Base-by-base conservation (phyloP, 2,329 filamentous ascomycete species). In the Elsinoe perseae region DNA sequence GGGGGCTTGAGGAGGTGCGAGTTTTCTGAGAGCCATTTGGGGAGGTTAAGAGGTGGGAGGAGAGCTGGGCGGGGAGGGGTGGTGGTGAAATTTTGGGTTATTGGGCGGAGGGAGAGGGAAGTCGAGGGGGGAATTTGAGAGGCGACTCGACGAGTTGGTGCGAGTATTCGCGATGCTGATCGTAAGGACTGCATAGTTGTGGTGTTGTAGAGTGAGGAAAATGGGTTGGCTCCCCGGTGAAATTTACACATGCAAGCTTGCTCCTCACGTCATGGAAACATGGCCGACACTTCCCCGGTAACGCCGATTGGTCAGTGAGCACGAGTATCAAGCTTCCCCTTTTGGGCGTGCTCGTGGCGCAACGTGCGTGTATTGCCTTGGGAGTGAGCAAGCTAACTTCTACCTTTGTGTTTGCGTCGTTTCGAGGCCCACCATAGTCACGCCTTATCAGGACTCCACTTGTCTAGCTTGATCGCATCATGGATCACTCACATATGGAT, bases 1-100 rank as follows among this genome's bases (percentile, higher is more conserved):
- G 93, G 93, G 0, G 93, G 93, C 70, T 95, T 83, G 57, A 96
- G 82, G 60, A 97, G 84, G 69, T 97, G 91, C 0, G 87, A 86
- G 73, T 97, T 97, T 69, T 91, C 82, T 66, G 89, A 80, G 38
- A 98, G 84, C 72, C 73, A 76, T 68, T 74, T 75, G 2, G 73
- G 73, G 36, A 76, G 62, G 61, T 75, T 75, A 36, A 75, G 64
- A 25, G 73, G 73, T 23, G 62, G 61, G 21, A 59, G 57, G 2
- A 68, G 60, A 16, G 52, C 28, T 14, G 57, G 36, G 21, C 40
- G 40, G 14, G 20, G 48, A 20, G 50, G 18, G 14, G 52, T 36
- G 30, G 42, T 46, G 25, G 21, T 4, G 27, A 46, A 46, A 7
- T 34, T 10, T 10, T 21, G 50, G 4, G 32, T 12, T 9, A 3